Percentiles rank a stretch among this genome's conserved stretches.
These are phyloP conservation scores for Bipolaris gigantea DNA, from an alignment of 2,329 filamentous ascomycete species.

Conservation along the genomic window DNA sequence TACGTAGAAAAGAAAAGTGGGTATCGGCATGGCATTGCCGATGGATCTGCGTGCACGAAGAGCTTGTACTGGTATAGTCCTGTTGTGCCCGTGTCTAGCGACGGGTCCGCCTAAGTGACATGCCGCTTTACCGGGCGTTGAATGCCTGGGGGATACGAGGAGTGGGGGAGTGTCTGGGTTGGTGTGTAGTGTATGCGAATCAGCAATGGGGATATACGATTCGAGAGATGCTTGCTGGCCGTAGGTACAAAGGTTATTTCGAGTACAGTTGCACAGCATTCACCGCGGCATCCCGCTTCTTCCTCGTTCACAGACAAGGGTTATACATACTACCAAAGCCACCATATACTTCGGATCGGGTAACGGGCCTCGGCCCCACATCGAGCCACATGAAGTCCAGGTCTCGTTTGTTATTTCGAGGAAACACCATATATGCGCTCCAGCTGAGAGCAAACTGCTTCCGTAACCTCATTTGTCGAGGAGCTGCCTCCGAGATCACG, in stretches of 20 bases:
- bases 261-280: not conserved
- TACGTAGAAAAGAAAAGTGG: not conserved
- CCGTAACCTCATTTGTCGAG: conserved; percentile 48
- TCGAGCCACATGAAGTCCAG: not conserved
- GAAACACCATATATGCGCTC: conserved; percentile 20
- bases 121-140: too few species aligned
- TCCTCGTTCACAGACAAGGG: too few species aligned
- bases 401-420: not conserved
- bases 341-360: not conserved
- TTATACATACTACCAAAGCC: too few species aligned
- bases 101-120: too few species aligned
- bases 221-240: too few species aligned
- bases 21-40: conserved; percentile 5
- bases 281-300: not conserved
- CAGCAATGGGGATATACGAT: too few species aligned
- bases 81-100: too few species aligned
- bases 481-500: conserved; percentile 56
- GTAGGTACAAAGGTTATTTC: too few species aligned
- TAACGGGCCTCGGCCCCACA: not conserved
- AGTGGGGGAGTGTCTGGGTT: too few species aligned
- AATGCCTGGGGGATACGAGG: too few species aligned
- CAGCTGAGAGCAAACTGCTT: conserved; percentile 48
- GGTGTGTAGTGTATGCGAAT: too few species aligned
- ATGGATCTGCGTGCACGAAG: not conserved
- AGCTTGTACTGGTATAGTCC: too few species aligned